These are phyloP conservation scores for Parascedosporium putredinis DNA, from an alignment of 2,329 filamentous ascomycete species.

Conservation along the genomic window DNA sequence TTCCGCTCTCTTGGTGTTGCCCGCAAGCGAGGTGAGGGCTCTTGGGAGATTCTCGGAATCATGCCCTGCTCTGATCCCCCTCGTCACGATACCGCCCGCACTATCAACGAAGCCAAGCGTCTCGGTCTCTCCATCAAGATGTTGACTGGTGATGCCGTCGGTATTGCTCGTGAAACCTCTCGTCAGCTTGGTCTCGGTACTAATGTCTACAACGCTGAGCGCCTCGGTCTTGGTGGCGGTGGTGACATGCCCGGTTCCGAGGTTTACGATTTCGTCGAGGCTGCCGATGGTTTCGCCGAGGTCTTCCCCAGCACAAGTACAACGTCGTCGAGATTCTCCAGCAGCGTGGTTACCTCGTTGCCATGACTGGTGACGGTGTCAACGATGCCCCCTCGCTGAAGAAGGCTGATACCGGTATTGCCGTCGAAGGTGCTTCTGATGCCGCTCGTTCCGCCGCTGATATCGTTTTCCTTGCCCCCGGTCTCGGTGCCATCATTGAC, in stretches of 20 bases:
- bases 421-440: constrained; percentile 84
- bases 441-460: constrained; percentile 85
- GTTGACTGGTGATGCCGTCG: constrained; percentile 90
- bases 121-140: constrained; percentile 90
- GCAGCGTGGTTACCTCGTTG: constrained; percentile 85
- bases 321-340: constrained; percentile 89
- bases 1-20: constrained; percentile 91
- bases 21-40: constrained; percentile 70
- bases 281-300: constrained; percentile 88
- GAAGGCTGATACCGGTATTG: constrained; percentile 94
- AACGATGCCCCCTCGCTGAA: constrained; percentile 89
- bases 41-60: constrained; percentile 88
- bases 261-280: constrained; percentile 92
- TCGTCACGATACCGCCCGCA: constrained; percentile 81
- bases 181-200: constrained; percentile 85
- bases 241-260: constrained; percentile 90
- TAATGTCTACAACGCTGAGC: constrained; percentile 89
- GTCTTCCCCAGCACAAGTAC: constrained; percentile 94
- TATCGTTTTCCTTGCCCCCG: constrained; percentile 86
- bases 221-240: constrained; percentile 78
- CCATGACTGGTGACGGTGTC: constrained; percentile 94
- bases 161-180: constrained; percentile 84
- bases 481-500: constrained; percentile 86
- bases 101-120: constrained; percentile 79
- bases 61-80: constrained; percentile 92